Base-by-base conservation (phyloP, 768 basidiomycete genomes). In the Panellus pusillus region DNA sequence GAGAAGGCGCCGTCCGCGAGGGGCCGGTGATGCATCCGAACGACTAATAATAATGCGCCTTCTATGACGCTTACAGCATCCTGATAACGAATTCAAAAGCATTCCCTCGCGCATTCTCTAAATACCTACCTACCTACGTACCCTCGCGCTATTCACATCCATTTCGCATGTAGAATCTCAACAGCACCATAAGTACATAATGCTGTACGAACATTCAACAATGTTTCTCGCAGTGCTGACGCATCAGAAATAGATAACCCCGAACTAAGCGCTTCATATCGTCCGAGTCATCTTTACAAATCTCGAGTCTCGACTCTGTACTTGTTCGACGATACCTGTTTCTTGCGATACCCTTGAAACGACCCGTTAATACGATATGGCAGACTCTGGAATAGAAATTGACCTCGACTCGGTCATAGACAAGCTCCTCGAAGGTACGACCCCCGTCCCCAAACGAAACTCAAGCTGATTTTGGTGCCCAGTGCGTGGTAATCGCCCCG, bases 381-480 rank as follows among this genome's bases (percentile, higher is more conserved):
- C 89, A 67, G 89, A 92, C 66, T 77, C 85, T 63, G 75, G 83
- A 57, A 89, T 88, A 68, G 96, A 98, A 72, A 96, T 99, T 75
- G 96, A 99, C 83, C 84, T 98, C 58, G 96, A 99, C 81, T 95
- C 93, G 72, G 93, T 99, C 79, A 98, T 99, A 68, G 96, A 98
- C 86, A 83, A 94, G 57, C 81, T 98, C 60, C 79, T 98, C 60
- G 96, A 98, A 87, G 96, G 96, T 96, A 79, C 65, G 57, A 48
- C 54, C 53, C 57, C 47, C 54, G 46, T 8, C 52, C 31, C 24
- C 29, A 44, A 11, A 41, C 20, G 32, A 15, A 15, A 13, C 37
- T 12, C 43, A 42, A 49, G 60, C 63, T 67, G 64, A 67, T 67
- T 39, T 40, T 52, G 64, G 57, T 57, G 60, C 60, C 49, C 58